These are phyloP conservation scores for Ceratocystis destructans DNA, from an alignment of 2,329 filamentous ascomycete genomes.

Conservation along the genomic window DNA sequence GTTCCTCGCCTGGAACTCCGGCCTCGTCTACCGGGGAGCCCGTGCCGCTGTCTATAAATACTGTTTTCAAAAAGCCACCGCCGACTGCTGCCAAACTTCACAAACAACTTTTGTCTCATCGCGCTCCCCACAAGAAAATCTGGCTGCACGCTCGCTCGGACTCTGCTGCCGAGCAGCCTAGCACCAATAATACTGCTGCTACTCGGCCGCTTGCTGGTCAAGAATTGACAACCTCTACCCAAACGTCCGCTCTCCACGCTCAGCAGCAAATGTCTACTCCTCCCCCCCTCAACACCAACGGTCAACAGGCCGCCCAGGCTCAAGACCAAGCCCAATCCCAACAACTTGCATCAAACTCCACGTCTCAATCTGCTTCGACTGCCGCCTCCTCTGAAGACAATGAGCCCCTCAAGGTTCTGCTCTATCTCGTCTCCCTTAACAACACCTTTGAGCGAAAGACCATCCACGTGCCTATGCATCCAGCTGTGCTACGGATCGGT, in stretches of 20 bases:
- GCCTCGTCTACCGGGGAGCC: constrained; percentile 31
- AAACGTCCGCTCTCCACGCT: neutral
- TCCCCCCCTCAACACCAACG: constrained; percentile 1
- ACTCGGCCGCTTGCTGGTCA: neutral
- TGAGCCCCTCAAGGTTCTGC: constrained; percentile 53
- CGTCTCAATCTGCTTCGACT: constrained; percentile 32
- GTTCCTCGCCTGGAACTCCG: constrained; percentile 48
- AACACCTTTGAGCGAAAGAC: constrained; percentile 96
- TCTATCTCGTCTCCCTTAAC: constrained; percentile 81
- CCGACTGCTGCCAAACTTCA: neutral
- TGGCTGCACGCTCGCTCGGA: constrained; percentile 12
- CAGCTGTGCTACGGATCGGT: constrained; percentile 89
- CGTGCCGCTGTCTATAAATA: constrained; percentile 14
- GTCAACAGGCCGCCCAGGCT: constrained; percentile 24
- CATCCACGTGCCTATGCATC: constrained; percentile 80
- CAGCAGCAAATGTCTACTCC: constrained; percentile 11
- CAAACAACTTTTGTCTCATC: neutral
- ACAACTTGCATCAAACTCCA: constrained; percentile 26
- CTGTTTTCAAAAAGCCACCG: constrained; percentile 12
- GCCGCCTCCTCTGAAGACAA: constrained; percentile 52
- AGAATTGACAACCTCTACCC: neutral
- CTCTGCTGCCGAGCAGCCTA: neutral
- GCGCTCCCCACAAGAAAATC: constrained; percentile 10
- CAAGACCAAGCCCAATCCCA: constrained; percentile 21
- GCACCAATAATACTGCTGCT: neutral